These are phyloP conservation scores for Beauveria sp. DNA, from an alignment of 2,329 filamentous ascomycete species.

Conservation along the genomic window DNA sequence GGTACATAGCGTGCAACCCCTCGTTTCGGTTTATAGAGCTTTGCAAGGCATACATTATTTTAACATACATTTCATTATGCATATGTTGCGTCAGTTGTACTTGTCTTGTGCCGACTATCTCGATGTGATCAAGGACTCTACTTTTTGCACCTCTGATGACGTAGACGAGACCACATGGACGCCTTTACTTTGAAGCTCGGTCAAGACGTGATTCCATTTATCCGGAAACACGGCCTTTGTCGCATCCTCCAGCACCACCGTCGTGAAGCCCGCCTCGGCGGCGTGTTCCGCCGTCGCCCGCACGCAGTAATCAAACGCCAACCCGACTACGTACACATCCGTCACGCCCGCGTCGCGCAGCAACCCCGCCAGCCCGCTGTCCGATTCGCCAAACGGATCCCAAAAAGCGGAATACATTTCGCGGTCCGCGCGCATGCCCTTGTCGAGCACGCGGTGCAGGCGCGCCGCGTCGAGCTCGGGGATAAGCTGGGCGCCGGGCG, in stretches of 20 bases:
- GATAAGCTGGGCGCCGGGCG: conserved; percentile 64
- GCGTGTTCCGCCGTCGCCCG: conserved; percentile 75
- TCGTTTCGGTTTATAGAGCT: conserved; percentile 1
- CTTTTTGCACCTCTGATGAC: conserved; percentile 46
- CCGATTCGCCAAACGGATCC: conserved; percentile 62
- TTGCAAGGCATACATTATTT: not conserved
- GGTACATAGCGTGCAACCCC: not conserved
- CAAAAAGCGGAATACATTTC: conserved; percentile 96
- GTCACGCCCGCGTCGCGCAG: conserved; percentile 56
- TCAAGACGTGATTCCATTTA: conserved; percentile 47
- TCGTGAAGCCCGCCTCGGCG: conserved; percentile 63
- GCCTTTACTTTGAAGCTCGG: conserved; percentile 48
- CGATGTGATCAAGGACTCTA: conserved; percentile 20
- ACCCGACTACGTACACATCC: conserved; percentile 76
- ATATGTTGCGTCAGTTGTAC: not conserved
- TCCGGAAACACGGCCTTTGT: conserved; percentile 63
- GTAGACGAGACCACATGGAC: conserved; percentile 54
- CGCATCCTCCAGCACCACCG: conserved; percentile 70
- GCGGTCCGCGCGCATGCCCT: conserved; percentile 64
- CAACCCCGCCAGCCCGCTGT: conserved; percentile 53
- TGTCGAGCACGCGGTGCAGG: conserved; percentile 64
- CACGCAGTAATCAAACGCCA: conserved; percentile 89
- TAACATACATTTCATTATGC: not conserved
- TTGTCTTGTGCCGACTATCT: not conserved
- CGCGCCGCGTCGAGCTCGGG: conserved; percentile 56